Conservation (phyloP, 2,329 filamentous ascomycete genomes). For the Acarospora socialis region DNA sequence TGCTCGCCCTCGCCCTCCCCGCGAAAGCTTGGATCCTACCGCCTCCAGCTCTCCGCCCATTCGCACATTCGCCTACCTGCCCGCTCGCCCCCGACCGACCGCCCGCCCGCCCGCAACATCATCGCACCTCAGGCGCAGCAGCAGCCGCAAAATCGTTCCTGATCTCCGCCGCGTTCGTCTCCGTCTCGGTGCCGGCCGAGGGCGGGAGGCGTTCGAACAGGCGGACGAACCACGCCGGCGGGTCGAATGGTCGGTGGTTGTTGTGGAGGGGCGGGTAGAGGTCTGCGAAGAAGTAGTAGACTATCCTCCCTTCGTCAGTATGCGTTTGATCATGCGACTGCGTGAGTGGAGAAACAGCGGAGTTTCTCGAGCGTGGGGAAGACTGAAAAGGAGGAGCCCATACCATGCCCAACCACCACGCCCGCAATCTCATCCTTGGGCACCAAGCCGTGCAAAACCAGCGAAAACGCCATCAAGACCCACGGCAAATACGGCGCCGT, state of each 20-base stretch:
- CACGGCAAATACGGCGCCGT: slow-evolving; percentile 89
- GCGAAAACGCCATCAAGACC: slow-evolving; percentile 85
- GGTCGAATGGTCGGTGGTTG: slow-evolving; percentile 72
- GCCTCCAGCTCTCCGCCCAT: too few species aligned
- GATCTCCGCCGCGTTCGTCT: slow-evolving; percentile 32
- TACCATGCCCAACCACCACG: slow-evolving; percentile 74
- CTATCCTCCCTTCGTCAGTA: slow-evolving; percentile 19
- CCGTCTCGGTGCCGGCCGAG: slow-evolving; percentile 30
- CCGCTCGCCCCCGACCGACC: too few species aligned
- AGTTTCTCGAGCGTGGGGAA: slow-evolving; percentile 3
- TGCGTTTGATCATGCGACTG: not conserved
- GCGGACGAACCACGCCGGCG: slow-evolving; percentile 77
- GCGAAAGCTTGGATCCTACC: too few species aligned
- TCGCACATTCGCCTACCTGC: too few species aligned
- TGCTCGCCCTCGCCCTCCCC: too few species aligned
- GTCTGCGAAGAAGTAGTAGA: slow-evolving; percentile 97
- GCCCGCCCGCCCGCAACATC: too few species aligned
- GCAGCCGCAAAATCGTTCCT: slow-evolving; percentile 51
- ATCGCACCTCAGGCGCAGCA: slow-evolving; percentile 28
- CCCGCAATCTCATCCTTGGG: slow-evolving; percentile 96
- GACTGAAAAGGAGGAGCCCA: slow-evolving; percentile 14
- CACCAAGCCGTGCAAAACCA: slow-evolving; percentile 76
- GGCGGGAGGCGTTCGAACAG: slow-evolving; percentile 48
- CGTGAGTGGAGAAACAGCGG: too few species aligned
- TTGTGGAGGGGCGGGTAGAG: slow-evolving; percentile 87